Percentiles rank a stretch among this genome's conserved stretches.
These are phyloP conservation scores for Canavalia gladiata DNA, from an alignment of 306 rosid genomes.

Conservation along the genomic window DNA sequence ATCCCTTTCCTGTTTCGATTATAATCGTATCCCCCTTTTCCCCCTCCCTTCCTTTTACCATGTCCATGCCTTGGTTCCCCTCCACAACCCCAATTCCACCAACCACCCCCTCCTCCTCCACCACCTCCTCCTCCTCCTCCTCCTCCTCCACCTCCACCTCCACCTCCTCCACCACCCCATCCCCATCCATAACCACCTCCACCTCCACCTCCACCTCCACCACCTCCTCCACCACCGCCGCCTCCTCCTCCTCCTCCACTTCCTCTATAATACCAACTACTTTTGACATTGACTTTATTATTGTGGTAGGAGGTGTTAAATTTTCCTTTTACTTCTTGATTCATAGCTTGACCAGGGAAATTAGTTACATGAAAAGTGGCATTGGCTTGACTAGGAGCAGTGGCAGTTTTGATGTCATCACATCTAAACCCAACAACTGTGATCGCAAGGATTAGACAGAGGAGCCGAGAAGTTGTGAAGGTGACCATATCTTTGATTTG, in stretches of 20 bases:
- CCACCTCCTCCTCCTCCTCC: constrained; percentile 61
- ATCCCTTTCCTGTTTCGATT: constrained; percentile 40
- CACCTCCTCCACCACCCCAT: background rate
- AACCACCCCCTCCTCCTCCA: constrained; percentile 84
- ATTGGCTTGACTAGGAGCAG: constrained; percentile 45
- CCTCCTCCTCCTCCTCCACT: constrained; percentile 35
- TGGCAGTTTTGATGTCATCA: constrained; percentile 41
- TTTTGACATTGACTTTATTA: constrained; percentile 38
- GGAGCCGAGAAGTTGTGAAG: constrained; percentile 42
- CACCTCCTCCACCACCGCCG: background rate
- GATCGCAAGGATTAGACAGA: constrained; percentile 47
- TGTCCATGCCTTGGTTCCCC: constrained; percentile 50
- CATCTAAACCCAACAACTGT: constrained; percentile 52
- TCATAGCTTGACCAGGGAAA: constrained; percentile 29
- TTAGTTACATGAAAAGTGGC: constrained; percentile 28
- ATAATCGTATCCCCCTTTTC: constrained; percentile 24
- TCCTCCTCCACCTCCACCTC: background rate
- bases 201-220: constrained; percentile 24
- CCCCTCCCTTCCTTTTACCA: constrained; percentile 46
- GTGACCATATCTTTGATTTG: constrained; percentile 50
- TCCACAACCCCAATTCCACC: constrained; percentile 85
- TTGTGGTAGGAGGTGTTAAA: constrained; percentile 21
- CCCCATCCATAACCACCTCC: constrained; percentile 47
- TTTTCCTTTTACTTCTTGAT: constrained; percentile 35
- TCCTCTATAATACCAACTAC: constrained; percentile 25